Evolutionary conservation across 371 early-diverging fungal species (phyloP).

Genomic region (Capillidium heterosporum): DNA sequence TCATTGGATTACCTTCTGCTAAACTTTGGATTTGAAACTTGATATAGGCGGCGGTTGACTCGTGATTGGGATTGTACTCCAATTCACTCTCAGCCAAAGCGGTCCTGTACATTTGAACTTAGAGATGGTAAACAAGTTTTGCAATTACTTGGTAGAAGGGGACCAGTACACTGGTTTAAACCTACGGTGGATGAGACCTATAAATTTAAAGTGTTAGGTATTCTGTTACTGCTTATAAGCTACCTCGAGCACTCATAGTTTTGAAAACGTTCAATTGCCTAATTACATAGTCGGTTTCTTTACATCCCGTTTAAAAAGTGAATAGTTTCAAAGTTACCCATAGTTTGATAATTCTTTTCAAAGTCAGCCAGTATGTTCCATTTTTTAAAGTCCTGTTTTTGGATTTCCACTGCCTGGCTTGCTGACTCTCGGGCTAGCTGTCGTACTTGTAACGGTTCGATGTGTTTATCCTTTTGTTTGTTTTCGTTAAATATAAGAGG

Average conservation of each 20-base stretch:
- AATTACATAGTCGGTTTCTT: constrained; percentile 55
- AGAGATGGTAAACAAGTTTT: not conserved
- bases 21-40: constrained; percentile 24
- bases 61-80: constrained; percentile 72
- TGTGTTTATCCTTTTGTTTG: constrained; percentile 13
- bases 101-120: constrained; percentile 23
- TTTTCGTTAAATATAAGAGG: not conserved
- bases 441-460: constrained; percentile 46
- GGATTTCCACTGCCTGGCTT: constrained; percentile 36
- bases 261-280: constrained; percentile 57
- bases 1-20: too few relatives aligned
- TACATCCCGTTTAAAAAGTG: not conserved
- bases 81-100: constrained; percentile 86
- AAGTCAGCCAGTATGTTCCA: constrained; percentile 80
- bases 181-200: constrained; percentile 49
- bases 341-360: constrained; percentile 58
- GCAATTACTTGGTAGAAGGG: constrained; percentile 44
- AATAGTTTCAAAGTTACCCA: constrained; percentile 16
- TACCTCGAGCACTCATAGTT: constrained; percentile 50
- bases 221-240: constrained; percentile 8
- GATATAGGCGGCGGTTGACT: constrained; percentile 56
- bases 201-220: not conserved
- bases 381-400: constrained; percentile 40
- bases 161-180: constrained; percentile 85
- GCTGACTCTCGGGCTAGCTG: constrained; percentile 48